A percentile compares a stretch with the other conserved stretches of the same genome.
These are phyloP conservation scores for Microbotryomycetes sp. DNA, from an alignment of 1,284 basidiomycete species.

Conservation along the genomic window DNA sequence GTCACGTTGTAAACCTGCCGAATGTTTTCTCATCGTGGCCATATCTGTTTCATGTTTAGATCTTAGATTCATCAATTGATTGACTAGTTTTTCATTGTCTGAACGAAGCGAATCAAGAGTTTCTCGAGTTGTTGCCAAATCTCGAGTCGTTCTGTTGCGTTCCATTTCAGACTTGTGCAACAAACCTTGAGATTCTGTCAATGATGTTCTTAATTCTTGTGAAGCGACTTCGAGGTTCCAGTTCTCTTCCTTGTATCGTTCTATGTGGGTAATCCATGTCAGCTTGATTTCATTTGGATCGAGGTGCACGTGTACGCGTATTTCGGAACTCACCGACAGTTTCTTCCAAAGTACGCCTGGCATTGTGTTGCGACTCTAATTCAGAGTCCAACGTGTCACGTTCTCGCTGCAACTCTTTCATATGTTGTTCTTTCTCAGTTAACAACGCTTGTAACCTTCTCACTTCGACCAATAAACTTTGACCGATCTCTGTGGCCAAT, in stretches of 20 bases:
- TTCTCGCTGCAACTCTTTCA: constrained; percentile 79
- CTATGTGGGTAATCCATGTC: constrained; percentile 46
- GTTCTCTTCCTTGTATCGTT: constrained; percentile 91
- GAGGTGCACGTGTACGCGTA: no score
- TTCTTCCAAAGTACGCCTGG: constrained; percentile 66
- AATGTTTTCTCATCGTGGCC: constrained; percentile 77
- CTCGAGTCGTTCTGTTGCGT: constrained; percentile 68
- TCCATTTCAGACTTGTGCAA: constrained; percentile 71
- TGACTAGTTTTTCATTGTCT: constrained; percentile 69
- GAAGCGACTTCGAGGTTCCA: constrained; percentile 94
- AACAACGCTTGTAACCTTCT: constrained; percentile 77
- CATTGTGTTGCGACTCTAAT: constrained; percentile 49
- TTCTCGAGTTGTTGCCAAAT: constrained; percentile 67
- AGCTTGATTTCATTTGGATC: no score
- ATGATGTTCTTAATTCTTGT: constrained; percentile 73
- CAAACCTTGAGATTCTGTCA: constrained; percentile 60
- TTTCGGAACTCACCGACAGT: constrained; percentile 55
- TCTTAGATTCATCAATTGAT: constrained; percentile 65
- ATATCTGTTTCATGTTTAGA: constrained; percentile 86
- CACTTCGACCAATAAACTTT: constrained; percentile 79
- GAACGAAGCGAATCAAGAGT: constrained; percentile 76
- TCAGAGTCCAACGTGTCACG: constrained; percentile 70
- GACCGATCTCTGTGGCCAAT: constrained; percentile 93
- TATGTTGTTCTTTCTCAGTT: constrained; percentile 77
- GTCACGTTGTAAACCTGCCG: constrained; percentile 81